These are phyloP conservation scores for Saccharomycopsis lassenensis DNA, from an alignment of 805 yeast genomes.

Conservation along the genomic window DNA sequence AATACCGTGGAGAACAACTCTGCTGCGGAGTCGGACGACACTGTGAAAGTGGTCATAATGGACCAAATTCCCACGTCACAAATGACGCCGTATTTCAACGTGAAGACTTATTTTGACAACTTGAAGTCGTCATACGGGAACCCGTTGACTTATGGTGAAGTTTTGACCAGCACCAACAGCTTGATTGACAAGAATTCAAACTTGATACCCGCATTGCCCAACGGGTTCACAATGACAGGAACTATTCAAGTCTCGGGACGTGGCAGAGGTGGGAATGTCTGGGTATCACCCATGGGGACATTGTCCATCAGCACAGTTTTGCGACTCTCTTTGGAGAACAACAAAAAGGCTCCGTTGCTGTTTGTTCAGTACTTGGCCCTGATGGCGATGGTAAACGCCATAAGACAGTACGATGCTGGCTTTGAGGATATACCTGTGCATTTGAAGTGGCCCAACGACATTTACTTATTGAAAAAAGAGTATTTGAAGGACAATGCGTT, in stretches of 20 bases:
- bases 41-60: too few species aligned
- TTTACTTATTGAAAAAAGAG: constrained; percentile 65
- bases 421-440: constrained; percentile 68
- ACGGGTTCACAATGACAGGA: constrained; percentile 59
- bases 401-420: constrained; percentile 49
- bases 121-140: constrained; percentile 47
- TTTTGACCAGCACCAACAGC: constrained; percentile 77
- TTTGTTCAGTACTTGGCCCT: constrained; percentile 81
- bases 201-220: constrained; percentile 49
- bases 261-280: constrained; percentile 89
- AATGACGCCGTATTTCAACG: constrained; percentile 65
- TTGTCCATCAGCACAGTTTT: constrained; percentile 69
- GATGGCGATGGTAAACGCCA: constrained; percentile 72
- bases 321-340: constrained; percentile 40
- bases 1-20: too few species aligned
- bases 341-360: constrained; percentile 50
- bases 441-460: constrained; percentile 96
- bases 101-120: constrained; percentile 39
- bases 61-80: constrained; percentile 39
- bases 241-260: constrained; percentile 82
- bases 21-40: too few species aligned
- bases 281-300: constrained; percentile 94
- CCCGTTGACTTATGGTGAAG: constrained; percentile 67
- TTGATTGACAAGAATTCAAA: constrained; percentile 63
- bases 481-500: too few species aligned